Evolutionary conservation across 78 protist species (phyloP).

Genomic region (Chrysochromulina tobinii): DNA sequence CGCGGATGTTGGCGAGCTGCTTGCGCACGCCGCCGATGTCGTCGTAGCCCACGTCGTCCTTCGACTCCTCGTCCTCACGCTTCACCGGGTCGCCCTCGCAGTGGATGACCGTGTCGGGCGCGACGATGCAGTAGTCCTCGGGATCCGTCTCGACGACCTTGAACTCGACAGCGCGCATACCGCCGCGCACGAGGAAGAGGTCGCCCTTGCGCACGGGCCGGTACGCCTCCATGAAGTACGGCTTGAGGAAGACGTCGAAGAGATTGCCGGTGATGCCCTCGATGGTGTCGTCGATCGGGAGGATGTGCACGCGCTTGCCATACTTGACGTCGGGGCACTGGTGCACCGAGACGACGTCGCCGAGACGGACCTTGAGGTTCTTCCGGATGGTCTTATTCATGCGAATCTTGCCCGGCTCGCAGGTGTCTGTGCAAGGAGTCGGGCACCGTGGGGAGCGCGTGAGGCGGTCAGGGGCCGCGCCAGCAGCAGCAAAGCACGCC

Average conservation of each 20-base stretch:
- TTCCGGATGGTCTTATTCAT: conserved; percentile 93
- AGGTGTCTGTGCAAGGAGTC: conserved; percentile 42
- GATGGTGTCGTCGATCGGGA: conserved; percentile 99
- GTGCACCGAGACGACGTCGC: conserved; percentile 93
- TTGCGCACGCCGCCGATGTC: conserved; percentile 99
- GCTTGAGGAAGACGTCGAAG: conserved; percentile 96
- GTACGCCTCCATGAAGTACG: conserved; percentile 98
- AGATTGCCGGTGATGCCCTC: conserved; percentile 98
- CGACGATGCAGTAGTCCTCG: conserved; percentile 38
- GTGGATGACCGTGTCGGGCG: conserved; percentile 81
- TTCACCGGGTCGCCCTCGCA: conserved; percentile 99
- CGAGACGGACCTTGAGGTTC: conserved; percentile 86
- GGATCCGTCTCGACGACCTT: conserved; percentile 99
- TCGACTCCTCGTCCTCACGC: conserved; percentile 97
- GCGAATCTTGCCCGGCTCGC: conserved; percentile 87
- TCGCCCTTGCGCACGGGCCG: conserved; percentile 98
- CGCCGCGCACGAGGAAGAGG: conserved; percentile 92
- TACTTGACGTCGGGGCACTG: conserved; percentile 83
- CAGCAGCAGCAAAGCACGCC: not conserved
- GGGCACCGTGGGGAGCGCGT: too few relatives aligned
- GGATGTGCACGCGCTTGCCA: conserved; percentile 89
- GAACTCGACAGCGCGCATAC: conserved; percentile 99
- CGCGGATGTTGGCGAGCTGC: conserved; percentile 97
- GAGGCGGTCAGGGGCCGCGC: too few relatives aligned
- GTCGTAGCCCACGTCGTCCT: conserved; percentile 95